Evolutionary conservation across 140 eudicot species (phyloP), one percentile per base, ranked within the genome.

Genomic region (Oenanthe javanica): DNA sequence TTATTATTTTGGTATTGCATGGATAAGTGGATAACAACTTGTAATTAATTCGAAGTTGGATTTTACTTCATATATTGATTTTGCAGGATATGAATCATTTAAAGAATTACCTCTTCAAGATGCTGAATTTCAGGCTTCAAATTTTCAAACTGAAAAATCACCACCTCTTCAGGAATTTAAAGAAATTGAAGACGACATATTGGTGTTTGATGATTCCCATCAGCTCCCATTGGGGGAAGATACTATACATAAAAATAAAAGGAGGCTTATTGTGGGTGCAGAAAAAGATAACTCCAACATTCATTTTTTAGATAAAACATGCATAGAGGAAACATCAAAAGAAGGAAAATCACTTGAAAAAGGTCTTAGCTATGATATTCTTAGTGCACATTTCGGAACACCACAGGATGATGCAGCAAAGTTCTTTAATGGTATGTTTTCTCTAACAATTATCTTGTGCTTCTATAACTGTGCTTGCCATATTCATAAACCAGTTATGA

Each of bases 381-480:
- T 27, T 27, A 67, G 73, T 6, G 43, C 18, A 2, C 73, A 67
- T 67, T 67, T 67, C 31, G 73, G 73, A 12, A 31, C 5, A 13
- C 73, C 14, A 67, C 73, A 11, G 42, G 73, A 67, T 67, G 73
- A 67, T 67, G 73, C 9, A 67, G 45, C 73, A 67, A 67, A 67
- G 19, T 1, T 11, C 16, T 67, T 67, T 67, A 31, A 67, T 67
- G 73, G 73, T 67, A 67, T 25, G 73, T 67, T 36, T 36, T 36
- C 40, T 36, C 40, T 36, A 36, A 36, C 40, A 36, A 36, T 1
- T 36, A 36, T 67, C 72, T 61, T 61, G 45, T 36, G 0, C 73
- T 19, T n/a, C 10, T 15, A 52, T 52, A 52, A 19, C 59, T 61
- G 45, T 36, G 9, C 9, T 61, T n/a, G 36, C 69, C 69, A n/a